These are phyloP conservation scores for Malassezia cuniculi DNA, from an alignment of 1,284 basidiomycete species.

Conservation along the genomic window DNA sequence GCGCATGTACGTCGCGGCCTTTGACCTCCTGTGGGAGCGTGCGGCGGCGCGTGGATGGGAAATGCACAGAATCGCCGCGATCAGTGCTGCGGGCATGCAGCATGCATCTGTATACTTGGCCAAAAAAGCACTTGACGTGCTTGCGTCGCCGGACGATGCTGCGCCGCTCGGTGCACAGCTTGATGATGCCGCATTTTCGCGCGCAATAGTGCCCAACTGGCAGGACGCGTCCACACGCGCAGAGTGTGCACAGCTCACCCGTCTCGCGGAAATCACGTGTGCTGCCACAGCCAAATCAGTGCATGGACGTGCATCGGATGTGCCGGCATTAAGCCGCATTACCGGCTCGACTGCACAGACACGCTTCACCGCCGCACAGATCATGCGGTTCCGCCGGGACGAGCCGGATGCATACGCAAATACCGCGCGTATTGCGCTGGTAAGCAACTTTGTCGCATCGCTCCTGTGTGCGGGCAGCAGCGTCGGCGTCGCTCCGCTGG, in stretches of 20 bases:
- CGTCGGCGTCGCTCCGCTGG: conserved; percentile 25
- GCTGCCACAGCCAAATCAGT: background rate
- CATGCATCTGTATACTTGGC: conserved; percentile 85
- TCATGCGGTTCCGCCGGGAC: conserved; percentile 55
- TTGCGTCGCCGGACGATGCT: conserved; percentile 53
- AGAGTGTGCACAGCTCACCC: conserved; percentile 58
- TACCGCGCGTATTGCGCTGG: conserved; percentile 63
- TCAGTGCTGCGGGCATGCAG: conserved; percentile 75
- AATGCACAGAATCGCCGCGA: conserved; percentile 53
- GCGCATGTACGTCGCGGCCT: conserved; percentile 67
- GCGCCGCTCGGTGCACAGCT: conserved; percentile 50
- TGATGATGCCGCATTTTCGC: conserved; percentile 56
- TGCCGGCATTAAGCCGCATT: conserved; percentile 33
- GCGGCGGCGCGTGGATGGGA: conserved; percentile 52
- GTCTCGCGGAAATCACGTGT: background rate
- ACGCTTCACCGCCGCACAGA: conserved; percentile 75
- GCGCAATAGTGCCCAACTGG: conserved; percentile 68
- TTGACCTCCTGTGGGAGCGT: conserved; percentile 63
- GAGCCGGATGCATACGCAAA: conserved; percentile 55
- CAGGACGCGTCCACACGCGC: conserved; percentile 72
- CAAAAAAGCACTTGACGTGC: conserved; percentile 50
- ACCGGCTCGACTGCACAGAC: conserved; percentile 76
- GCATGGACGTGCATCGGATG: conserved; percentile 43
- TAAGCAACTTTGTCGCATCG: conserved; percentile 71
- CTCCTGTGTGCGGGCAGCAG: conserved; percentile 52